Conservation (phyloP, 2,329 filamentous ascomycete genomes). For the Fusarium redolens region DNA sequence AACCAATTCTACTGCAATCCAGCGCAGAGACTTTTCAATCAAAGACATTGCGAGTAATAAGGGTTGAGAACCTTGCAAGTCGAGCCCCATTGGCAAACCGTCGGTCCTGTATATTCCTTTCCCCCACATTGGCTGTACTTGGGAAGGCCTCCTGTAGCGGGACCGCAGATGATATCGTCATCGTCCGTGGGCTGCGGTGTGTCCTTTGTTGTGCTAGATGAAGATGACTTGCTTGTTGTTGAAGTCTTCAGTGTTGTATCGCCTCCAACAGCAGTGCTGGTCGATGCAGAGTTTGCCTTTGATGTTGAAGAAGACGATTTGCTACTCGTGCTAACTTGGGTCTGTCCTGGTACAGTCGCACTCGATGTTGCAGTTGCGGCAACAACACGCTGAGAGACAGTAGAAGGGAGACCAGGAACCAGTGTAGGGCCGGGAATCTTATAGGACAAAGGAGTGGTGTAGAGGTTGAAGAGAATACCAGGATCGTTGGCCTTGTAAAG, state of each 20-base stretch:
- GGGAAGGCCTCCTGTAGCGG: slow-evolving; percentile 25
- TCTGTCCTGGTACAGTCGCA: slow-evolving; percentile 33
- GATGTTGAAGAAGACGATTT: not conserved
- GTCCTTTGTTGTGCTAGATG: not conserved
- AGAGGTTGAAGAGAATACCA: slow-evolving; percentile 50
- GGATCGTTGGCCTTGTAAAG: slow-evolving; percentile 47
- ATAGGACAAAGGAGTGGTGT: slow-evolving; percentile 43
- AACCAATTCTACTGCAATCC: not conserved
- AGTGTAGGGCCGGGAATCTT: slow-evolving; percentile 45
- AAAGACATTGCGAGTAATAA: slow-evolving; percentile 39
- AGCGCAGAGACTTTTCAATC: not conserved
- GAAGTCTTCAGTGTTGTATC: slow-evolving; percentile 27
- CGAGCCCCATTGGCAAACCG: slow-evolving; percentile 28
- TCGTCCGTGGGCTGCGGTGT: not conserved
- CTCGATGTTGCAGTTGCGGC: slow-evolving; percentile 33
- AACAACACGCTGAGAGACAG: slow-evolving; percentile 14
- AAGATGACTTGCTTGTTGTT: not conserved
- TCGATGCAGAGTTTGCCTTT: not conserved
- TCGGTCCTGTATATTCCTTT: slow-evolving; percentile 1
- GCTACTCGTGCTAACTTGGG: not conserved
- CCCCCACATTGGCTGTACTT: slow-evolving; percentile 42
- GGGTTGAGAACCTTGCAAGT: slow-evolving; percentile 24
- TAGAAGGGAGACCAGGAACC: slow-evolving; percentile 34
- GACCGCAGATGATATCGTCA: slow-evolving; percentile 34
- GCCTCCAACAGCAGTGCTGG: not conserved